Conservation (phyloP, 371 early-diverging fungal species). For the Mucor circinelloides region DNA sequence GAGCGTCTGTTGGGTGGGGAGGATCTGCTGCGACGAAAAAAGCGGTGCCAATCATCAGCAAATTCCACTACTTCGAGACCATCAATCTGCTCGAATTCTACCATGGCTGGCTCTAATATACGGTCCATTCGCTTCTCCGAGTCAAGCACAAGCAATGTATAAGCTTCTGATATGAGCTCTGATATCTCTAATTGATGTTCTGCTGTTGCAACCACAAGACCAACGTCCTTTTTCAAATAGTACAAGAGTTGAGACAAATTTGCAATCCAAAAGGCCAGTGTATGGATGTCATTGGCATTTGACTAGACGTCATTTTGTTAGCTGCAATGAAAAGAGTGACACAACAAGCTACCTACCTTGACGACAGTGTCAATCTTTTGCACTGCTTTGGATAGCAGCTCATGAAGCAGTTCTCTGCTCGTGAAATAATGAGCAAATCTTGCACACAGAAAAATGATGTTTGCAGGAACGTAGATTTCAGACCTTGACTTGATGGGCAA, state of each 20-base stretch:
- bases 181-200: slow-evolving; percentile 69
- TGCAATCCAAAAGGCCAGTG: slow-evolving; percentile 82
- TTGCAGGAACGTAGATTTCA: slow-evolving; percentile 78
- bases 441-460: slow-evolving; percentile 83
- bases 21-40: slow-evolving; percentile 15
- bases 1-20: not conserved
- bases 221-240: slow-evolving; percentile 82
- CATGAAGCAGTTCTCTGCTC: slow-evolving; percentile 69
- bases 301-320: slow-evolving; percentile 9
- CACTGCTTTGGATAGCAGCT: slow-evolving; percentile 63
- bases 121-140: slow-evolving; percentile 63
- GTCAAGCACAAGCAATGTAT: slow-evolving; percentile 63
- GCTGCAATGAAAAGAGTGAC: not conserved
- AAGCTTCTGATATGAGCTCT: slow-evolving; percentile 77
- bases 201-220: slow-evolving; percentile 66
- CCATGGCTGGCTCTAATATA: slow-evolving; percentile 70
- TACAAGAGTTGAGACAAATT: slow-evolving; percentile 79
- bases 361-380: slow-evolving; percentile 59
- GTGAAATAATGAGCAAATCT: slow-evolving; percentile 85
- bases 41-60: slow-evolving; percentile 62
- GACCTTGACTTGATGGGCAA: slow-evolving; percentile 56
- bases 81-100: slow-evolving; percentile 75
- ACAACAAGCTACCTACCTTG: slow-evolving; percentile 45
- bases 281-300: slow-evolving; percentile 38
- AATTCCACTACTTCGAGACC: slow-evolving; percentile 72